Percentiles rank a stretch among this genome's conserved stretches.
phyloP scores from a whole-genome alignment of 2,329 filamentous ascomycete species.

The Colletotrichum liaoningense region DNA sequence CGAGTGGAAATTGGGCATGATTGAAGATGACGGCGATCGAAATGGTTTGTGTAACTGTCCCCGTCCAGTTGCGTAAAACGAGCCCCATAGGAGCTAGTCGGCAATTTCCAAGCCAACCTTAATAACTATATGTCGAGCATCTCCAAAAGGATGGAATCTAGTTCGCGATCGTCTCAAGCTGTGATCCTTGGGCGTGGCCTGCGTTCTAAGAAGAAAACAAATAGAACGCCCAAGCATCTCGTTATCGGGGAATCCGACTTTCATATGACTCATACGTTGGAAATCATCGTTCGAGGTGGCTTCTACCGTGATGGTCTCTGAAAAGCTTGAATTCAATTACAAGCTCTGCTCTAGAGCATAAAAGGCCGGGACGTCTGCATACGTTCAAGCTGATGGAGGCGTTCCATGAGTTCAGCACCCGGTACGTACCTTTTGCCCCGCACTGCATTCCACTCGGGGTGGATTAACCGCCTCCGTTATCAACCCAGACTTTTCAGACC shows the following conservation, averaged over 20 bases:
- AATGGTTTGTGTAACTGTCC: not conserved
- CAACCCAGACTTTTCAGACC: constrained; percentile 13
- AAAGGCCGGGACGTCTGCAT: too few relatives aligned
- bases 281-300: too few relatives aligned
- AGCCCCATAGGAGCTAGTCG: not conserved
- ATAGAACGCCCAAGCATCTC: too few relatives aligned
- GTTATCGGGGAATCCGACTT: not conserved
- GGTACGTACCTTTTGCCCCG: constrained; percentile 18
- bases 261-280: too few relatives aligned
- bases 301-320: too few relatives aligned
- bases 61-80: not conserved
- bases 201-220: too few relatives aligned
- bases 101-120: not conserved
- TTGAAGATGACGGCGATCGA: not conserved
- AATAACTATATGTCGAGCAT: not conserved
- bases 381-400: too few relatives aligned
- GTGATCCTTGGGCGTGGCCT: not conserved
- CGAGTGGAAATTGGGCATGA: not conserved
- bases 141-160: not conserved
- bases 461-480: constrained; percentile 30
- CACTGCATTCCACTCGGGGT: not conserved
- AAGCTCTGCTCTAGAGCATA: too few relatives aligned
- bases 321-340: too few relatives aligned
- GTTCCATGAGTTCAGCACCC: too few relatives aligned
- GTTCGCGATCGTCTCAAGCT: not conserved